Evolutionary conservation across 2,329 filamentous ascomycete genomes (phyloP).

Genomic region (Microcyclospora tardicrescens): DNA sequence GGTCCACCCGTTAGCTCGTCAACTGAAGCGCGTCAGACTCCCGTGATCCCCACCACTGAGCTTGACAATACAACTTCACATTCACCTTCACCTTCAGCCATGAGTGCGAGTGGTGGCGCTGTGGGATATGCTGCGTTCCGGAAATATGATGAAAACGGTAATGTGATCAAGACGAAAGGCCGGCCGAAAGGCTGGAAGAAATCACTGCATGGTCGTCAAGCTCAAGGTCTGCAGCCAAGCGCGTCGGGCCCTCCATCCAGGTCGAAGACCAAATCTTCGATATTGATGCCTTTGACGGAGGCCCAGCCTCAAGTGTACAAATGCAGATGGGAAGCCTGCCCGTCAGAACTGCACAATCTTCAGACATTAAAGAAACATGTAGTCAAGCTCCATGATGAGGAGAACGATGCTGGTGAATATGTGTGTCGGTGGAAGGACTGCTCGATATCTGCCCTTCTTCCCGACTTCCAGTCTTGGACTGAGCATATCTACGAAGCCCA

Average conservation of each 20-base stretch:
- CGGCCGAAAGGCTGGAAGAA: constrained; percentile 40
- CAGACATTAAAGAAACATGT: constrained; percentile 47
- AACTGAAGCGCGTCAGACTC: neutral
- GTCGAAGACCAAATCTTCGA: neutral
- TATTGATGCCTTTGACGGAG: constrained; percentile 5
- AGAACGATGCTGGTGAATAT: constrained; percentile 22
- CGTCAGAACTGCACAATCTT: constrained; percentile 48
- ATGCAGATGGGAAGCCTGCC: constrained; percentile 47
- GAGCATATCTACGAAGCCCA: constrained; percentile 41
- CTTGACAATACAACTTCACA: no score
- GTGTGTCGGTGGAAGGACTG: constrained; percentile 37
- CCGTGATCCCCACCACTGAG: neutral
- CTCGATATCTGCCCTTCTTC: constrained; percentile 22
- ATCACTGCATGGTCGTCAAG: constrained; percentile 29
- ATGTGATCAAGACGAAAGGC: constrained; percentile 30
- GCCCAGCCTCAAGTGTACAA: constrained; percentile 36
- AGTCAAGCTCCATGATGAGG: constrained; percentile 39
- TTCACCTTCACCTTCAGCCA: neutral
- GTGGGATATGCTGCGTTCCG: constrained; percentile 33
- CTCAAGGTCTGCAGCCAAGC: constrained; percentile 14
- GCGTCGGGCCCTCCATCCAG: constrained; percentile 5
- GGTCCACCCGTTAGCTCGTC: neutral
- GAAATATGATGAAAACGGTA: constrained; percentile 19
- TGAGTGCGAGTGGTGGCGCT: constrained; percentile 1
- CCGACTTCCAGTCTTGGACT: constrained; percentile 30